phyloP scores from a whole-genome alignment of 805 yeast genomes.

The Isabelozyma gotoi region DNA sequence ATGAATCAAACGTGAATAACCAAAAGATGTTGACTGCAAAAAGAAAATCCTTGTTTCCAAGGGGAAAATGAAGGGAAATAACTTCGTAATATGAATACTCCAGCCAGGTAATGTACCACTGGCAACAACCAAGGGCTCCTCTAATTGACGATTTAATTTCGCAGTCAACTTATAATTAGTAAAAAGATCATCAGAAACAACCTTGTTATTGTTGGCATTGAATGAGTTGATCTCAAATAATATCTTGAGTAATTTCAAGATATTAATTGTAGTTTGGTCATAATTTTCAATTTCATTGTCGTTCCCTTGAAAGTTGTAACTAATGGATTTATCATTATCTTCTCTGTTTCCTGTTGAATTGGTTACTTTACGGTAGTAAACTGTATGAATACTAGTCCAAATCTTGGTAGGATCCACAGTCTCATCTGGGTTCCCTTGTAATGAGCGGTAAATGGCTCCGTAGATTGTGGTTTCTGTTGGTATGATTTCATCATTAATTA shows the following conservation, averaged over 20 bases:
- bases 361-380: constrained; percentile 43
- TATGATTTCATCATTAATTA: constrained; percentile 53
- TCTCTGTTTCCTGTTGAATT: constrained; percentile 3
- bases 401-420: constrained; percentile 47
- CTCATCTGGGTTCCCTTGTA: constrained; percentile 37
- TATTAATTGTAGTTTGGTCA: constrained; percentile 32
- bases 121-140: constrained; percentile 85
- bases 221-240: constrained; percentile 43
- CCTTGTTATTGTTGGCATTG: constrained; percentile 14
- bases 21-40: constrained; percentile 85
- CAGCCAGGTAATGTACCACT: constrained; percentile 85
- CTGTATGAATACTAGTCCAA: constrained; percentile 59
- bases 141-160: constrained; percentile 81
- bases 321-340: constrained; percentile 7
- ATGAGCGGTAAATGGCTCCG: constrained; percentile 64
- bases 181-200: constrained; percentile 34
- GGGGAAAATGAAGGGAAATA: constrained; percentile 82
- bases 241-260: constrained; percentile 49
- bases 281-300: constrained; percentile 20
- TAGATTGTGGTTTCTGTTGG: constrained; percentile 71
- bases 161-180: constrained; percentile 81
- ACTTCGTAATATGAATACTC: constrained; percentile 71
- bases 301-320: constrained; percentile 8
- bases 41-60: constrained; percentile 75
- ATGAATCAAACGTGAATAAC: constrained; percentile 78